Evolutionary conservation across 129 eudicot species (phyloP).

Genomic region (Escallonia rubra): DNA sequence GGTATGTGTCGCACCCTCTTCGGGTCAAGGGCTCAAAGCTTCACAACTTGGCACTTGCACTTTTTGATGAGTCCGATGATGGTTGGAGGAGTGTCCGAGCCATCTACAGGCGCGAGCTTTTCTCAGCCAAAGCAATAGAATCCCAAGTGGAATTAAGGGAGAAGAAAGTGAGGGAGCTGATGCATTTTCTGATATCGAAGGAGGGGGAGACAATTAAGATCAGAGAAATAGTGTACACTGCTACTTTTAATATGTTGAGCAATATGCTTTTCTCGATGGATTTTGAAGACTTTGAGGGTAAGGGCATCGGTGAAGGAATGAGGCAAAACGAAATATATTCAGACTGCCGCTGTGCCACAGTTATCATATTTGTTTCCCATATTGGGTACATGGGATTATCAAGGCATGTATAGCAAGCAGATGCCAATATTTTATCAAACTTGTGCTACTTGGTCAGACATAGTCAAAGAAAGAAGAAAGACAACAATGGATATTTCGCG

Average conservation of each 20-base stretch:
- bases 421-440: neutral
- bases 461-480: conserved; percentile 10
- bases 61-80: conserved; percentile 18
- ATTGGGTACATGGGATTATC: conserved; percentile 16
- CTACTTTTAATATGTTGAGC: conserved; percentile 14
- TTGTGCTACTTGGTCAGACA: conserved; percentile 17
- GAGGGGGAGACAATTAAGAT: conserved; percentile 12
- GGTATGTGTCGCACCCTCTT: neutral
- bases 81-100: conserved; percentile 20
- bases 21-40: conserved; percentile 1
- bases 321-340: conserved; percentile 6
- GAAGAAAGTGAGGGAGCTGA: conserved; percentile 15
- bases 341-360: conserved; percentile 1
- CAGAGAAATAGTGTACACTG: conserved; percentile 8
- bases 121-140: conserved; percentile 22
- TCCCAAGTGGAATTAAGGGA: conserved; percentile 16
- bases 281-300: conserved; percentile 10
- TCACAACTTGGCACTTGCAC: conserved; percentile 1
- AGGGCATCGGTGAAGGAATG: conserved; percentile 11
- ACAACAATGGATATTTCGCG: neutral
- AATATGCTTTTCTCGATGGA: conserved; percentile 11
- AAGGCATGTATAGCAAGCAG: conserved; percentile 11
- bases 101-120: conserved; percentile 14
- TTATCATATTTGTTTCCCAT: conserved; percentile 23
- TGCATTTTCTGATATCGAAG: conserved; percentile 13